A percentile compares a stretch with the other conserved stretches of the same genome.
These are phyloP conservation scores for Fusarium acutatum DNA, from an alignment of 2,329 filamentous ascomycete genomes.

Conservation along the genomic window DNA sequence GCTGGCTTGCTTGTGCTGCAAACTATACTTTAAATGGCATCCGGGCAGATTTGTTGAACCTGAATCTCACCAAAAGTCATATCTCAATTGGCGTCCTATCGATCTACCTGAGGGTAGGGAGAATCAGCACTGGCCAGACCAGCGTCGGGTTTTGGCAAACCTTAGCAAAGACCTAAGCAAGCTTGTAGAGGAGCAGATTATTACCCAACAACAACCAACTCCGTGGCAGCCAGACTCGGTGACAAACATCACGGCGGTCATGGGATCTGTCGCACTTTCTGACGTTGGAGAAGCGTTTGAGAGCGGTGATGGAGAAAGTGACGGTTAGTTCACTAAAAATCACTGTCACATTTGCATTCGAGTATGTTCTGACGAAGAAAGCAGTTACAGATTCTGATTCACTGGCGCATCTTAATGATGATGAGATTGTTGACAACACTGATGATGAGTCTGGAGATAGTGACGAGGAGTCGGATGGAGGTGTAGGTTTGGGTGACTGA, in stretches of 20 bases:
- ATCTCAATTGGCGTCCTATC: constrained; percentile 50
- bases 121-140: constrained; percentile 6
- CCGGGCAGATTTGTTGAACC: constrained; percentile 45
- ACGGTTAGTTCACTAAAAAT: background rate
- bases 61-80: constrained; percentile 52
- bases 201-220: background rate
- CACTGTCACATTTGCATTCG: background rate
- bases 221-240: constrained; percentile 21
- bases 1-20: constrained; percentile 59
- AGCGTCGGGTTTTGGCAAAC: constrained; percentile 3
- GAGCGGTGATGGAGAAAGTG: background rate
- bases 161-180: constrained; percentile 15
- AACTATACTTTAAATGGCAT: constrained; percentile 54
- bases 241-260: constrained; percentile 18
- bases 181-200: constrained; percentile 4
- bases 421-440: background rate
- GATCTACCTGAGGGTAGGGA: background rate
- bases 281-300: background rate
- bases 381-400: background rate
- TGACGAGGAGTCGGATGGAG: constrained; percentile 24
- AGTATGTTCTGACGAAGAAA: background rate
- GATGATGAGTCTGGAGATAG: background rate
- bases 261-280: background rate
- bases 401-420: constrained; percentile 2
- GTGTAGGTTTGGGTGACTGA: background rate